These are phyloP conservation scores for Lachancea nothofagi DNA, from an alignment of 805 yeast genomes.

Conservation along the genomic window DNA sequence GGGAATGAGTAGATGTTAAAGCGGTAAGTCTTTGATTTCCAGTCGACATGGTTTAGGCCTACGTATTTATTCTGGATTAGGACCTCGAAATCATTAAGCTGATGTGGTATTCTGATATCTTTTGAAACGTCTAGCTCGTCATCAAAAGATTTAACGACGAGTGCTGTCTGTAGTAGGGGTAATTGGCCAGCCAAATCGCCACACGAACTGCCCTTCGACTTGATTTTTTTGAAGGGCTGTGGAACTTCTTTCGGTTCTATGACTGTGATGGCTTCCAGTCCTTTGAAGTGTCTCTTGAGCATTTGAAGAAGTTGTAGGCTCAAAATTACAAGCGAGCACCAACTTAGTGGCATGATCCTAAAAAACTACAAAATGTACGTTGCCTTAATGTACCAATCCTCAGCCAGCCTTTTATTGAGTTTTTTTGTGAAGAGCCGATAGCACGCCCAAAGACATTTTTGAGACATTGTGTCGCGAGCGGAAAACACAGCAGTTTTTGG, in stretches of 20 bases:
- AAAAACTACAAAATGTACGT: too few species aligned
- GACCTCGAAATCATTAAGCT: conserved; percentile 27
- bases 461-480: background rate
- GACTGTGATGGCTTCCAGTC: background rate
- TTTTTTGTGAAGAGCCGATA: background rate
- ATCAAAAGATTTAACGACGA: conserved; percentile 14
- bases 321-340: background rate
- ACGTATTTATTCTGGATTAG: conserved; percentile 32
- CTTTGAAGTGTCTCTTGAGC: background rate
- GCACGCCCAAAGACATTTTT: background rate
- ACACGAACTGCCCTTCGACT: too few species aligned
- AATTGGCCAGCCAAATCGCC: background rate
- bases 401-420: too few species aligned
- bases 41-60: conserved; percentile 45
- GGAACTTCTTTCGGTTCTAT: too few species aligned
- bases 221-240: too few species aligned
- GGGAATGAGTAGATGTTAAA: conserved; percentile 46
- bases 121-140: conserved; percentile 10
- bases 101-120: conserved; percentile 12
- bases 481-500: too few species aligned
- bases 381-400: too few species aligned
- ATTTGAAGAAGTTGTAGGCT: background rate
- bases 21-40: conserved; percentile 43
- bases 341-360: too few species aligned
- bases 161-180: conserved; percentile 13